Evolutionary conservation across 768 basidiomycete species (phyloP).

Genomic region (Artomyces pyxidatus): DNA sequence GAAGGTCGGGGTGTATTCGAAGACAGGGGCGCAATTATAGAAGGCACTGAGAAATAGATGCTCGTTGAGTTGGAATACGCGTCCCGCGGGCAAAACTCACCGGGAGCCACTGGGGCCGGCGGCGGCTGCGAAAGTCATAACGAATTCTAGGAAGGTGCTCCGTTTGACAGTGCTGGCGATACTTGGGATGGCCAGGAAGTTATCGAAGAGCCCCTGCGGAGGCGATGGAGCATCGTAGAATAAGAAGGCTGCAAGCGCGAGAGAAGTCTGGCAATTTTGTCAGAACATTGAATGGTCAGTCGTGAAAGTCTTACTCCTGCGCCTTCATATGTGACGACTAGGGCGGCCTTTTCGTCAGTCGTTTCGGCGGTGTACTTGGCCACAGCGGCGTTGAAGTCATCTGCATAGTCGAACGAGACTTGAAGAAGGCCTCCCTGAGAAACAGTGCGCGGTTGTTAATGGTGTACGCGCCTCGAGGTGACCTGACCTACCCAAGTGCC

Average conservation of each 20-base stretch:
- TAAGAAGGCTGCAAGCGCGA: conserved; percentile 1
- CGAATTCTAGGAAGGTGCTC: conserved; percentile 1
- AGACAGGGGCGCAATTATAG: too few relatives aligned
- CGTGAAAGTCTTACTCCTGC: too few relatives aligned
- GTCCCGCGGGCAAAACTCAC: too few relatives aligned
- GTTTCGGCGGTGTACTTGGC: conserved; percentile 4
- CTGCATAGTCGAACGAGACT: neutral
- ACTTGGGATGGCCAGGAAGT: conserved; percentile 7
- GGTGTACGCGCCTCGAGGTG: neutral
- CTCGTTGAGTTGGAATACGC: too few relatives aligned
- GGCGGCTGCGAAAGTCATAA: neutral
- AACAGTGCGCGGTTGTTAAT: neutral
- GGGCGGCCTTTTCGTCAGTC: conserved; percentile 6
- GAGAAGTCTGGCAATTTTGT: neutral
- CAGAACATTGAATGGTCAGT: neutral
- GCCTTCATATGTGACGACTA: conserved; percentile 7
- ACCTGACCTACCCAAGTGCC: neutral
- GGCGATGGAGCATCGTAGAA: conserved; percentile 18
- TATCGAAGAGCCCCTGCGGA: conserved; percentile 16
- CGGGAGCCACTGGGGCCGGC: neutral
- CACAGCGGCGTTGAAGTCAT: conserved; percentile 20
- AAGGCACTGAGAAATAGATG: too few relatives aligned
- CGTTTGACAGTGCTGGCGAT: neutral
- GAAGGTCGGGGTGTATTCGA: too few relatives aligned
- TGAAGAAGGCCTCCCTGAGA: neutral